These are phyloP conservation scores for Talinum fruticosum DNA, from an alignment of 148 eudicot species.

Conservation along the genomic window DNA sequence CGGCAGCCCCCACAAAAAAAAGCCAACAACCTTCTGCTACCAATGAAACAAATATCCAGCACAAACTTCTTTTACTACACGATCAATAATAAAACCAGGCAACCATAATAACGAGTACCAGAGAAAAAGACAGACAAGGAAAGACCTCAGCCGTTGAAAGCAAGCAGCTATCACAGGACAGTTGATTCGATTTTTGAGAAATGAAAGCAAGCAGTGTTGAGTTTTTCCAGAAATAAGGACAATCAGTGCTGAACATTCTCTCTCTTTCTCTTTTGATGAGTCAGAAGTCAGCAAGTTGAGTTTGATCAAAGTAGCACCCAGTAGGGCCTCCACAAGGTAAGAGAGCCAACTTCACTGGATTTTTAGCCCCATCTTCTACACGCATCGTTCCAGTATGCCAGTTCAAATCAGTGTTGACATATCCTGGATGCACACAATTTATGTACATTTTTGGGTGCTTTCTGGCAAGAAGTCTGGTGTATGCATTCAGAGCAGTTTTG, in stretches of 20 bases:
- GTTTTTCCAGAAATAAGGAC: too few relatives aligned
- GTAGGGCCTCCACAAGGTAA: constrained; percentile 22
- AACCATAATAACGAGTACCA: too few relatives aligned
- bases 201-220: too few relatives aligned
- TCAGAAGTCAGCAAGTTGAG: constrained; percentile 18
- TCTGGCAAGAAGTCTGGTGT: constrained; percentile 23
- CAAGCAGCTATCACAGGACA: too few relatives aligned
- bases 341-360: constrained; percentile 17
- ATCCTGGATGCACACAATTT: constrained; percentile 32
- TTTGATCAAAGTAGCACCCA: constrained; percentile 23
- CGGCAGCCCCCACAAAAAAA: too few relatives aligned
- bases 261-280: not conserved
- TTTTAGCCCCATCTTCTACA: constrained; percentile 25
- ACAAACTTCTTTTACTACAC: too few relatives aligned
- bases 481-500: constrained; percentile 28
- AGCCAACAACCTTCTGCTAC: too few relatives aligned
- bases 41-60: too few relatives aligned
- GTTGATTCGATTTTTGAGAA: too few relatives aligned
- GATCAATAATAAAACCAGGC: too few relatives aligned
- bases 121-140: too few relatives aligned
- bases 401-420: constrained; percentile 25
- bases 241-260: not conserved
- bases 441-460: constrained; percentile 24
- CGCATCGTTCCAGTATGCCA: constrained; percentile 23
- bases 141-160: too few relatives aligned